A percentile compares a stretch with the other conserved stretches of the same genome.
phyloP scores from a whole-genome alignment of 1,284 basidiomycete species.

The Ceratobasidium sp. region DNA sequence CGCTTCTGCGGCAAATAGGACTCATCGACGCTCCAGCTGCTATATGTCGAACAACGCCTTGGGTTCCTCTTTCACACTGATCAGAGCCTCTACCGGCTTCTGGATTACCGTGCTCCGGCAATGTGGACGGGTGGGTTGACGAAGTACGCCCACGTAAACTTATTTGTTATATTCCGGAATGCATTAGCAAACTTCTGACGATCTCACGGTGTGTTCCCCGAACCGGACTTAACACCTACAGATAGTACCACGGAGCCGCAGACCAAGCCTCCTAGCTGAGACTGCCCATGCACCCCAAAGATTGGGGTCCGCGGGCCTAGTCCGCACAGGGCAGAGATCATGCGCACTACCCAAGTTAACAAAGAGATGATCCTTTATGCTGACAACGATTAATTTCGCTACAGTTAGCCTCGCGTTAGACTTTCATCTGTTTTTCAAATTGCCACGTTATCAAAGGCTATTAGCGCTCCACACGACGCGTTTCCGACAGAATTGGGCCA shows the following conservation, averaged over 20 bases:
- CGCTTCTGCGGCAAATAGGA: not conserved
- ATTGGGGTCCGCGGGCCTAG: not conserved
- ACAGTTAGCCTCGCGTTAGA: not conserved
- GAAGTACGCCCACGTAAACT: not conserved
- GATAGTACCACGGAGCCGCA: not conserved
- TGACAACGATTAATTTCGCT: not conserved
- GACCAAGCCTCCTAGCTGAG: not conserved
- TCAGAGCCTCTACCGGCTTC: not conserved
- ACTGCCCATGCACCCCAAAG: not conserved
- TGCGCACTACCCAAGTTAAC: not conserved
- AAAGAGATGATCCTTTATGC: not conserved
- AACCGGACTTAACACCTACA: not conserved
- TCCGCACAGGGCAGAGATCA: not conserved
- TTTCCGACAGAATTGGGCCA: not conserved
- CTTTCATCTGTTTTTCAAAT: not conserved
- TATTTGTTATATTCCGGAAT: not conserved
- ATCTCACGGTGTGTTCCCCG: too few species aligned
- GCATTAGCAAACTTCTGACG: too few species aligned
- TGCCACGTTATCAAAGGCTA: conserved; percentile 11
- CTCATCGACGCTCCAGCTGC: not conserved
- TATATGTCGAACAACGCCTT: not conserved
- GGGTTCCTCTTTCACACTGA: not conserved
- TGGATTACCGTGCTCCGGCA: not conserved
- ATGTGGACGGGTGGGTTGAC: not conserved
- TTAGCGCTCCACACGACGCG: not conserved